Evolutionary conservation across 768 basidiomycete species (phyloP).

Genomic region (Pleurotus cornucopiae): DNA sequence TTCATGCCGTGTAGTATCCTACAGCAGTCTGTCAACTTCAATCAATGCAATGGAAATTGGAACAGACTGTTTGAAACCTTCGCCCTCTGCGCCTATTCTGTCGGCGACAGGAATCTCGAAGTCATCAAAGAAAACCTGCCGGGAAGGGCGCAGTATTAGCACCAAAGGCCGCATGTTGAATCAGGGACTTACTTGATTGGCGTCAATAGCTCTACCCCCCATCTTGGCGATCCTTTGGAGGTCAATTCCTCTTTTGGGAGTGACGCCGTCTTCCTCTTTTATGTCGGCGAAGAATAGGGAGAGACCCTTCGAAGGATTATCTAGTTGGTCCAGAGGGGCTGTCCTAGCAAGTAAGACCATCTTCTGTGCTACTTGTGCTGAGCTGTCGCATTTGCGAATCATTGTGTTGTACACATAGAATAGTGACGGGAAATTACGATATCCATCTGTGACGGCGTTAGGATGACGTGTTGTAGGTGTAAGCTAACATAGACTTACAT

Average conservation of each 20-base stretch:
- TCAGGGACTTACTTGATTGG: slow-evolving; percentile 12
- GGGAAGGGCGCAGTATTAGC: not conserved
- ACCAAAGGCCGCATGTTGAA: not conserved
- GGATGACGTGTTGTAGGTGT: not conserved
- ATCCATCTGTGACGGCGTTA: not conserved
- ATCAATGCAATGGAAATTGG: not conserved
- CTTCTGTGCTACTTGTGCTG: slow-evolving; percentile 12
- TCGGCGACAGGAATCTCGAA: slow-evolving; percentile 11
- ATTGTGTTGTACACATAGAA: not conserved
- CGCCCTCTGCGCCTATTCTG: slow-evolving; percentile 10
- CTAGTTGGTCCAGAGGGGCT: slow-evolving; percentile 9
- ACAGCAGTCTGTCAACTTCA: not conserved
- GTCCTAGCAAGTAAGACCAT: slow-evolving; percentile 17
- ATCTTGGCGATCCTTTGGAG: slow-evolving; percentile 15
- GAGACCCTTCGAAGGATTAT: slow-evolving; percentile 10
- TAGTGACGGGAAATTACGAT: not conserved
- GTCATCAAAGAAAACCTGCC: slow-evolving; percentile 13
- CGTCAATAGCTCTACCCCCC: slow-evolving; percentile 16
- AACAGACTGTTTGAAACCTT: slow-evolving; percentile 12
- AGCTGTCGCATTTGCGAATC: not conserved
- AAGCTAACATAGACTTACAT: slow-evolving; percentile 2
- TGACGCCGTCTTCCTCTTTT: slow-evolving; percentile 8
- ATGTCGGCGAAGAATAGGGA: slow-evolving; percentile 14
- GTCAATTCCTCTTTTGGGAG: slow-evolving; percentile 9
- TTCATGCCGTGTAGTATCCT: slow-evolving; percentile 17